Conservation (phyloP, 1,139 yeast genomes). For the Kodamaea sp. region DNA sequence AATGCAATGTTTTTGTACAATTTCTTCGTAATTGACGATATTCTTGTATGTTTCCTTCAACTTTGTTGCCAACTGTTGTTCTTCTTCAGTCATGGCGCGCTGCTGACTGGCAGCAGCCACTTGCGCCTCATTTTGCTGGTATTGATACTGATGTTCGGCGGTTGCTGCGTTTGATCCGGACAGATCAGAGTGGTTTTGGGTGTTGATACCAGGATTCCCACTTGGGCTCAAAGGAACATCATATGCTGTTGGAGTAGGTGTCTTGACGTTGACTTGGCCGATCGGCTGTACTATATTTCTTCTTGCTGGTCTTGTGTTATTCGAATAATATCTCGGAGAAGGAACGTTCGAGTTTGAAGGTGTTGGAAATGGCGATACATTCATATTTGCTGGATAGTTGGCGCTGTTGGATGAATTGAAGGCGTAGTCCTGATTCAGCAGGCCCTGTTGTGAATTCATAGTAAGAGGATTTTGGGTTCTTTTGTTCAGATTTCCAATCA, state of each 20-base stretch:
- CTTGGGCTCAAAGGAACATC: slow-evolving; percentile 45
- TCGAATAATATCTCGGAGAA: slow-evolving; percentile 4
- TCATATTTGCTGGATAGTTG: background rate
- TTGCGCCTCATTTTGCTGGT: slow-evolving; percentile 6
- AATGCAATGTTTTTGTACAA: slow-evolving; percentile 64
- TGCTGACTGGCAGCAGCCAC: slow-evolving; percentile 13
- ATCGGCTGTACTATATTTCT: slow-evolving; percentile 1
- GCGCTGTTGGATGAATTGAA: background rate
- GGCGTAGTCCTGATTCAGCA: slow-evolving; percentile 1
- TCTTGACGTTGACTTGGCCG: slow-evolving; percentile 19
- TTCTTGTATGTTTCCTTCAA: slow-evolving; percentile 70
- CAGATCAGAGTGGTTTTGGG: slow-evolving; percentile 40
- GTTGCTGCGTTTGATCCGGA: slow-evolving; percentile 30
- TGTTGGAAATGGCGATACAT: slow-evolving; percentile 1
- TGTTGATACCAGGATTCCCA: slow-evolving; percentile 26
- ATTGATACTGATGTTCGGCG: slow-evolving; percentile 10
- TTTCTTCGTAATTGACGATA: slow-evolving; percentile 64
- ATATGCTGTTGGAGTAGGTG: slow-evolving; percentile 43
- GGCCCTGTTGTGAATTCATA: slow-evolving; percentile 2
- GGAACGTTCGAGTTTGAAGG: slow-evolving; percentile 5
- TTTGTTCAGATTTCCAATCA: slow-evolving; percentile 34
- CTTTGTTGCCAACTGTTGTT: slow-evolving; percentile 66
- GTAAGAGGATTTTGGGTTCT: slow-evolving; percentile 25
- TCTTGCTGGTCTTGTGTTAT: slow-evolving; percentile 1
- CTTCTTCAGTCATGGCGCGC: slow-evolving; percentile 56